Conservation (phyloP, 768 basidiomycete species). For the Phanerodontia chrysosporium region DNA sequence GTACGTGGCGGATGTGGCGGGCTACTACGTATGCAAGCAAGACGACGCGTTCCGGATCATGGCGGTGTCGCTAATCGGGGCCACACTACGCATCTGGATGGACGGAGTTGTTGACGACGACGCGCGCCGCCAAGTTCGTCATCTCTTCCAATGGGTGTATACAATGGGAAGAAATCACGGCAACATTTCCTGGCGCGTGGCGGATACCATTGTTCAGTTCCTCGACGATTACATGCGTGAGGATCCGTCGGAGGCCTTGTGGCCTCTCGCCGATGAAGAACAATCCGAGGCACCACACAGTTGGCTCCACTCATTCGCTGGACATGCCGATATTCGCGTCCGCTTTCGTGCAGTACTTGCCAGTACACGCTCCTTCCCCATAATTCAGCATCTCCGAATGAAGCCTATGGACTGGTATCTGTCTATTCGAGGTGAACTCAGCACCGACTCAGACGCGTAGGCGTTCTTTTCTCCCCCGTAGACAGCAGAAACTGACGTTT, state of each 20-base stretch:
- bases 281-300: neutral
- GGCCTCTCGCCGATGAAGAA: constrained; percentile 24
- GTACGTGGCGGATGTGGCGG: constrained; percentile 48
- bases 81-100: constrained; percentile 61
- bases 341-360: constrained; percentile 69
- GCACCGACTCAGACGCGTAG: constrained; percentile 45
- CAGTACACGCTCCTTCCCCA: constrained; percentile 55
- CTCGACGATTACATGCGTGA: constrained; percentile 57
- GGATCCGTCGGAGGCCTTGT: constrained; percentile 55
- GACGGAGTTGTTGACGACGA: constrained; percentile 10
- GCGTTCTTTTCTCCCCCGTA: constrained; percentile 22
- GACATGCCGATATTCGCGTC: constrained; percentile 80
- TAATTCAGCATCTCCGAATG: constrained; percentile 33
- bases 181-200: constrained; percentile 60
- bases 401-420: constrained; percentile 41
- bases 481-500: neutral
- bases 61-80: constrained; percentile 56
- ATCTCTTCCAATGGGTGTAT: constrained; percentile 36
- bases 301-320: neutral
- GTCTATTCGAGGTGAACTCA: constrained; percentile 41
- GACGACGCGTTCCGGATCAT: constrained; percentile 51
- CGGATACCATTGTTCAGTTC: constrained; percentile 62
- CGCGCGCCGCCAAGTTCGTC: neutral
- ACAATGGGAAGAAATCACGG: constrained; percentile 32
- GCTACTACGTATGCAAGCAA: constrained; percentile 48